Evolutionary conservation across 139 green algal genomes (phyloP).

Genomic region (Chlamydomonas urium): DNA sequence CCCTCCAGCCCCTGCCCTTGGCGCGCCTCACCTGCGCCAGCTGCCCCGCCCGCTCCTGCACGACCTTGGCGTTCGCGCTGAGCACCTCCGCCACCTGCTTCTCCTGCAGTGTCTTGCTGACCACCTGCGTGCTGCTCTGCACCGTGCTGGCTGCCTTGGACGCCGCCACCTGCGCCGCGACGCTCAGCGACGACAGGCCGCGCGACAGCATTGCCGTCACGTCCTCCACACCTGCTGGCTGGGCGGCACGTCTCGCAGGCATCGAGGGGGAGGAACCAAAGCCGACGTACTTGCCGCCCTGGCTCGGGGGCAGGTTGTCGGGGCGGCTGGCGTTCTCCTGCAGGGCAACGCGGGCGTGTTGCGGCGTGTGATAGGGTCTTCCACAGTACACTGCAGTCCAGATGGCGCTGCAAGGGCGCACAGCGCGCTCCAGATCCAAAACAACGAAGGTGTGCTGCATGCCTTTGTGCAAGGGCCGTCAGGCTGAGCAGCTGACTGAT

Average conservation of each 20-base stretch:
- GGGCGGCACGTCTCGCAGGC: not conserved
- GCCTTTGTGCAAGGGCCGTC: too few relatives aligned
- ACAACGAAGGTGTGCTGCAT: too few relatives aligned
- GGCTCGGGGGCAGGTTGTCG: conserved; percentile 79
- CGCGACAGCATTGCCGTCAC: conserved; percentile 59
- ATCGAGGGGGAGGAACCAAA: conserved; percentile 79
- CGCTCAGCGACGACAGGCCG: conserved; percentile 38
- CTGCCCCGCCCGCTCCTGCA: conserved; percentile 32
- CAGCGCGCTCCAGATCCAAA: too few relatives aligned
- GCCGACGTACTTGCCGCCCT: conserved; percentile 97
- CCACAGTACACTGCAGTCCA: too few relatives aligned
- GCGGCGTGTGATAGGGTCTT: too few relatives aligned
- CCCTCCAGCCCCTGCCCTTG: too few relatives aligned
- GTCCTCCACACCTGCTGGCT: conserved; percentile 38
- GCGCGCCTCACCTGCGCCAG: conserved; percentile 46
- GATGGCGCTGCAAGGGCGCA: too few relatives aligned
- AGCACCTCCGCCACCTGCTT: conserved; percentile 48
- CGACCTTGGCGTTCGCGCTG: conserved; percentile 31
- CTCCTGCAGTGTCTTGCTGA: conserved; percentile 39
- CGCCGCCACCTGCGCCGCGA: conserved; percentile 29
- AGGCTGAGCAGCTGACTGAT: too few relatives aligned
- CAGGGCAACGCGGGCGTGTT: conserved; percentile 8
- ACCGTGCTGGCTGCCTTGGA: conserved; percentile 22
- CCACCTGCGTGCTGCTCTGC: conserved; percentile 15
- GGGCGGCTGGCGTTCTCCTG: conserved; percentile 80